These are phyloP conservation scores for Pugionium cornutum DNA, from an alignment of 345 rosid species.

Conservation along the genomic window DNA sequence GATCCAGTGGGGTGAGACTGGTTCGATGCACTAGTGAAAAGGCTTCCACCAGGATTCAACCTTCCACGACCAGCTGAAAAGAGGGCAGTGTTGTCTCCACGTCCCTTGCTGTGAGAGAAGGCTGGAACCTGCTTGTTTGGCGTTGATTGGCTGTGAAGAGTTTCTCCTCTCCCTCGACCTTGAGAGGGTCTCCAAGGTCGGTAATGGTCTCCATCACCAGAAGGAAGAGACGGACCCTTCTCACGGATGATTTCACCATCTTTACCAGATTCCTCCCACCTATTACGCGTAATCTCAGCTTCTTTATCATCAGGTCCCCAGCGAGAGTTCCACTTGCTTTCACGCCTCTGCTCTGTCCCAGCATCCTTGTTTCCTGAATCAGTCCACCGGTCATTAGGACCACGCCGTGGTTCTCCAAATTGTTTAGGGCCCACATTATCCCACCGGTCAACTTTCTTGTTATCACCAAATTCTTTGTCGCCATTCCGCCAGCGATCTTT, in stretches of 20 bases:
- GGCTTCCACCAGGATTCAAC: conserved; percentile 54
- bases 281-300: conserved; percentile 55
- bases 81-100: conserved; percentile 58
- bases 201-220: conserved; percentile 61
- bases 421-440: conserved; percentile 65
- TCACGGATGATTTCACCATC: conserved; percentile 66
- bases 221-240: conserved; percentile 53
- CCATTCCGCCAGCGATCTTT: conserved; percentile 88
- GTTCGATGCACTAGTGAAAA: conserved; percentile 37
- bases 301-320: conserved; percentile 93
- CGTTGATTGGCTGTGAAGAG: conserved; percentile 56
- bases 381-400: conserved; percentile 73
- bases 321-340: conserved; percentile 97
- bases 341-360: conserved; percentile 78
- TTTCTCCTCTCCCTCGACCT: conserved; percentile 76
- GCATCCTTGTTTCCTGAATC: conserved; percentile 75
- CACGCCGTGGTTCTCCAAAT: conserved; percentile 74
- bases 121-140: conserved; percentile 66
- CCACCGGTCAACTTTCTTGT: conserved; percentile 72
- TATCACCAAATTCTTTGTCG: conserved; percentile 75
- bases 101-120: conserved; percentile 67
- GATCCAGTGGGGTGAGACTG: conserved; percentile 52
- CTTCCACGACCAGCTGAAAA: conserved; percentile 75
- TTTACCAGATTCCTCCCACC: conserved; percentile 61
- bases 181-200: conserved; percentile 87